A percentile compares a stretch with the other conserved stretches of the same genome.
Evolutionary conservation across 306 rosid genomes (phyloP).

Genomic region (Vigna trinervia): DNA sequence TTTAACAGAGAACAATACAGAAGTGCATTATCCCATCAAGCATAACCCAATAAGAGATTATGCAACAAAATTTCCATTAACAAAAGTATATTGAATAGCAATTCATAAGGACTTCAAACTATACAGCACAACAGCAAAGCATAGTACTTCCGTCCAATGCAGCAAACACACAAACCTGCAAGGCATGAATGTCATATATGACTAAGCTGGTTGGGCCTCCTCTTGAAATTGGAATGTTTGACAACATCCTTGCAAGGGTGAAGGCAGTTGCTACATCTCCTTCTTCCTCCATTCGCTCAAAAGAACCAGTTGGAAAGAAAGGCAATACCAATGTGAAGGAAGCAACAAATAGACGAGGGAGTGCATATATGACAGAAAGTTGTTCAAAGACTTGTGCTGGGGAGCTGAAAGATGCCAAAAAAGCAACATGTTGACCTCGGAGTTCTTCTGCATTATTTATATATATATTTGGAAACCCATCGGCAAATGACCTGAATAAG

Average conservation of each 20-base stretch:
- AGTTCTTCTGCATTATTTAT: conserved; percentile 91
- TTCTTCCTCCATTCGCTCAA: conserved; percentile 99
- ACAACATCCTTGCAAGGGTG: conserved; percentile 94
- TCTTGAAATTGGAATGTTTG: conserved; percentile 91
- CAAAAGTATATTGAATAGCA: conserved; percentile 3
- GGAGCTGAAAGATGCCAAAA: conserved; percentile 89
- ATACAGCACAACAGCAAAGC: conserved; percentile 29
- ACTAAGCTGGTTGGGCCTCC: conserved; percentile 97
- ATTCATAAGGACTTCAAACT: conserved; percentile 14
- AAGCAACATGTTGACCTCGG: conserved; percentile 95
- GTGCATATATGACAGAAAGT: conserved; percentile 89
- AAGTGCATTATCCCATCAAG: background rate
- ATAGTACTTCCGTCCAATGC: conserved; percentile 26
- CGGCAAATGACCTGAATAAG: conserved; percentile 82
- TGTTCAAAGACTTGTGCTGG: conserved; percentile 93
- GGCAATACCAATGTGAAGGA: conserved; percentile 96
- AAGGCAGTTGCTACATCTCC: conserved; percentile 99
- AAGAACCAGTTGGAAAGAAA: conserved; percentile 97
- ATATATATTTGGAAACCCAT: conserved; percentile 91
- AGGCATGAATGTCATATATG: conserved; percentile 93
- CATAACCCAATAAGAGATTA: background rate
- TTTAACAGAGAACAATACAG: conserved; percentile 5
- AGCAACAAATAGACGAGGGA: conserved; percentile 90
- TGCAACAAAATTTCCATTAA: conserved; percentile 8
- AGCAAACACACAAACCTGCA: conserved; percentile 71